phyloP scores from a whole-genome alignment of 306 rosid genomes.

The Vicia sativa region DNA sequence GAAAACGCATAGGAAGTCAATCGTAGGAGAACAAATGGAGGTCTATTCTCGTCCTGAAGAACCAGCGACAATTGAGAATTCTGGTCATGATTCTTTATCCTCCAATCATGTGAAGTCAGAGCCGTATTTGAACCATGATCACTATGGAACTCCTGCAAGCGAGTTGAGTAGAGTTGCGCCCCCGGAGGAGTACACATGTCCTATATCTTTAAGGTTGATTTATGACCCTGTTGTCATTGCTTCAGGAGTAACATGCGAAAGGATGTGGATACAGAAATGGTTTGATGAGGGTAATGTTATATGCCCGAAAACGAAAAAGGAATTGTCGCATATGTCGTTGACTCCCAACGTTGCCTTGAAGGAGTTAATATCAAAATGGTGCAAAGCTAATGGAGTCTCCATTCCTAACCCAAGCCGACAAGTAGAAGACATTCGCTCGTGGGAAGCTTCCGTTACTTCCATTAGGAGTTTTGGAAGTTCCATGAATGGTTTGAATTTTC shows the following conservation, averaged over 20 bases:
- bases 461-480: constrained; percentile 84
- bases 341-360: constrained; percentile 69
- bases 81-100: constrained; percentile 37
- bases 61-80: constrained; percentile 41
- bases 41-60: constrained; percentile 38
- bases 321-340: constrained; percentile 50
- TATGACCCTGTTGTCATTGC: constrained; percentile 84
- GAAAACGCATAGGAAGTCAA: constrained; percentile 49
- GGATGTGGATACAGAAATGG: constrained; percentile 87
- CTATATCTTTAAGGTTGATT: constrained; percentile 79
- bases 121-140: constrained; percentile 22
- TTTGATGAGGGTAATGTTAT: constrained; percentile 71
- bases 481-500: constrained; percentile 72
- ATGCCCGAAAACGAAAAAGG: constrained; percentile 65
- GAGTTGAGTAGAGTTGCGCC: constrained; percentile 49
- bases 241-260: constrained; percentile 79
- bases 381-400: constrained; percentile 52
- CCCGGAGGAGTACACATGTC: constrained; percentile 71
- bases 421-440: constrained; percentile 45
- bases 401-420: constrained; percentile 56
- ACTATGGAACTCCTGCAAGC: constrained; percentile 36
- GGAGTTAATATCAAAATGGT: constrained; percentile 75
- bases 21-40: constrained; percentile 48
- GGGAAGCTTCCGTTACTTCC: constrained; percentile 71
- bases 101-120: constrained; percentile 39